Conservation (phyloP, 2,329 filamentous ascomycete genomes). For the Chaetomiaceae sp. region DNA sequence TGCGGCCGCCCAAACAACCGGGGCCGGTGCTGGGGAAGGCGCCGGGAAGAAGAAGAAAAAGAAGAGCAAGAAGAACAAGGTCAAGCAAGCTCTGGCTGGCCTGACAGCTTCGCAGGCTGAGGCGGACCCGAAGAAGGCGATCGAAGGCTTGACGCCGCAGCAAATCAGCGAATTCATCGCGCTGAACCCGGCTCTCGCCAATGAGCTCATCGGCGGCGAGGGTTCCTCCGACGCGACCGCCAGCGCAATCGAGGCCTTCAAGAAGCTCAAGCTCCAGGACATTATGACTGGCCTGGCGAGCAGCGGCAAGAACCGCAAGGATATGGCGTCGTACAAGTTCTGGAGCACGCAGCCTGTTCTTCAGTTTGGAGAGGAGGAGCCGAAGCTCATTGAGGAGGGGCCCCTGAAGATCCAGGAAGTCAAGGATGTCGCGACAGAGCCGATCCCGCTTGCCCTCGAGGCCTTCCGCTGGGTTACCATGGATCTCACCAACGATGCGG, state of each 20-base stretch:
- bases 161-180: slow-evolving; percentile 62
- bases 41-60: slow-evolving; percentile 57
- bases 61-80: slow-evolving; percentile 61
- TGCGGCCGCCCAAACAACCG: slow-evolving; percentile 34
- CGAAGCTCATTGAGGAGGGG: slow-evolving; percentile 63
- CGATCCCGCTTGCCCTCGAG: slow-evolving; percentile 62
- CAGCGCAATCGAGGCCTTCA: slow-evolving; percentile 49
- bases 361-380: slow-evolving; percentile 61
- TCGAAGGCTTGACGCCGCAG: slow-evolving; percentile 49
- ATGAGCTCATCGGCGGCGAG: slow-evolving; percentile 42
- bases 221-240: slow-evolving; percentile 30
- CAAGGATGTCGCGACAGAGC: slow-evolving; percentile 73
- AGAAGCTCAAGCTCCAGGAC: slow-evolving; percentile 62
- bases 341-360: slow-evolving; percentile 97
- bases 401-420: slow-evolving; percentile 77
- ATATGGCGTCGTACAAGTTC: slow-evolving; percentile 97
- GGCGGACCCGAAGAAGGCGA: slow-evolving; percentile 44
- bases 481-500: slow-evolving; percentile 71
- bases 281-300: slow-evolving; percentile 71
- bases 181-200: slow-evolving; percentile 67
- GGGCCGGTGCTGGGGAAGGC: slow-evolving; percentile 24
- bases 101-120: slow-evolving; percentile 28
- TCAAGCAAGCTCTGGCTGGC: slow-evolving; percentile 40
- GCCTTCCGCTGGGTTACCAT: slow-evolving; percentile 95
- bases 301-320: slow-evolving; percentile 83